Percentiles rank a stretch among this genome's conserved stretches.
These are phyloP conservation scores for Pluteus cervinus DNA, from an alignment of 768 basidiomycete species.

Conservation along the genomic window DNA sequence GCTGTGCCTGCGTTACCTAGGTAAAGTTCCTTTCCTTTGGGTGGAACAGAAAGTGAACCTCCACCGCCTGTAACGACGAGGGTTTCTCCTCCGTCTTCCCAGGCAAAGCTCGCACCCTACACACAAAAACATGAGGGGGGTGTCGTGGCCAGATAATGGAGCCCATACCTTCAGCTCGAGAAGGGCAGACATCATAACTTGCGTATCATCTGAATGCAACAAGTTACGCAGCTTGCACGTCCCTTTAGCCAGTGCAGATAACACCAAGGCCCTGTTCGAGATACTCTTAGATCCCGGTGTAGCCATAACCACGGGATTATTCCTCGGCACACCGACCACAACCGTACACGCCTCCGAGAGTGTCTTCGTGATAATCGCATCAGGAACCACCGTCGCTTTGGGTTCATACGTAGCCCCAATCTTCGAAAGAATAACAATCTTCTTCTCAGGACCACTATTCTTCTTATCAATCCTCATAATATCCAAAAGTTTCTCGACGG, in stretches of 20 bases:
- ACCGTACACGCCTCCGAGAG: constrained; percentile 79
- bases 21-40: constrained; percentile 82
- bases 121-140: constrained; percentile 2
- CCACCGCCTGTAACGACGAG: constrained; percentile 86
- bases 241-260: constrained; percentile 87
- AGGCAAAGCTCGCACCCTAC: constrained; percentile 86
- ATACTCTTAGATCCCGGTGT: constrained; percentile 97
- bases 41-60: constrained; percentile 73
- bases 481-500: constrained; percentile 78
- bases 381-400: constrained; percentile 81
- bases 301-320: constrained; percentile 63
- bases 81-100: constrained; percentile 97
- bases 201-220: constrained; percentile 95
- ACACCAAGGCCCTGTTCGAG: constrained; percentile 88
- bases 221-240: constrained; percentile 86
- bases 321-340: constrained; percentile 56
- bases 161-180: constrained; percentile 71
- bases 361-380: constrained; percentile 75
- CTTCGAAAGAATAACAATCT: constrained; percentile 83
- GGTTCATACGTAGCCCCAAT: constrained; percentile 93
- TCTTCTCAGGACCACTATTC: constrained; percentile 89
- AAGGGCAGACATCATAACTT: constrained; percentile 97
- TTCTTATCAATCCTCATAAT: constrained; percentile 98
- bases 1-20: constrained; percentile 98
- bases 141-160: constrained; percentile 3